Evolutionary conservation across 305 asterid species (phyloP).

Genomic region (Lippia alba): DNA sequence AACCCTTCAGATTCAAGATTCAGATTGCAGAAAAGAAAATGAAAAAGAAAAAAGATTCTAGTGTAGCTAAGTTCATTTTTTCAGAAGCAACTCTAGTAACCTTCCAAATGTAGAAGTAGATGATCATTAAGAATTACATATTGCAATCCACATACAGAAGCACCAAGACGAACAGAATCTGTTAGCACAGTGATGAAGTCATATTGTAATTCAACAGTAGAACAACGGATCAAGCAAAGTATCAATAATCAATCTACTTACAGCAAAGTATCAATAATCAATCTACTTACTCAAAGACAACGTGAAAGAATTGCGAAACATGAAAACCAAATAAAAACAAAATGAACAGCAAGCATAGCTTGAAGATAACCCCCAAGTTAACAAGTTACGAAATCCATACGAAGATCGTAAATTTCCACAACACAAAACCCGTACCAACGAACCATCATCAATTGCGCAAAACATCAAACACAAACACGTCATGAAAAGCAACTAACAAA

Average conservation of each 20-base stretch:
- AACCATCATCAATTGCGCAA: background rate
- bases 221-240: background rate
- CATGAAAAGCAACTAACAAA: background rate
- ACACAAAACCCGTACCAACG: background rate
- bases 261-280: background rate
- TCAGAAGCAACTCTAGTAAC: background rate
- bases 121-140: background rate
- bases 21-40: background rate
- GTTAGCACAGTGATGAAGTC: background rate
- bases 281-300: background rate
- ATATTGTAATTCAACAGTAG: background rate
- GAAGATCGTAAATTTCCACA: background rate
- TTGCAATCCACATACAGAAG: background rate
- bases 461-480: conserved; percentile 14
- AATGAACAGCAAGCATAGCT: background rate
- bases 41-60: background rate
- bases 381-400: background rate
- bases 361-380: conserved; percentile 1
- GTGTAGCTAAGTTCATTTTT: background rate
- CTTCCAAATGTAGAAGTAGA: background rate
- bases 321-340: background rate
- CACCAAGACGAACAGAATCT: background rate
- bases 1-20: background rate
- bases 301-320: background rate
- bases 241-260: background rate